Evolutionary conservation across 2,329 filamentous ascomycete species (phyloP).

Genomic region (Blastomyces parvus): DNA sequence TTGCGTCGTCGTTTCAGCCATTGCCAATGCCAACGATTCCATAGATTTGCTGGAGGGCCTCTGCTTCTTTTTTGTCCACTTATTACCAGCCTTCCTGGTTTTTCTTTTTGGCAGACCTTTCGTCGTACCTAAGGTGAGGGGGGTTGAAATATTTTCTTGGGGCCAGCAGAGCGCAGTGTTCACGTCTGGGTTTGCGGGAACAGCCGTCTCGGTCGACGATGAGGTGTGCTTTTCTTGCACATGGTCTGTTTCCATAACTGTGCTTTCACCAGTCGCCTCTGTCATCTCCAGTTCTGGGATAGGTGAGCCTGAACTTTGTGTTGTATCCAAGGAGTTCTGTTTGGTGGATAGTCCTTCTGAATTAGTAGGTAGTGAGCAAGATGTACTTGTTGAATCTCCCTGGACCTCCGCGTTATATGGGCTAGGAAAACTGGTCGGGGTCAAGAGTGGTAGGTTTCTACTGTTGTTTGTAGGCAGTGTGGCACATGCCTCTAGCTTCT

Average conservation of each 20-base stretch:
- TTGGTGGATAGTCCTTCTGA: neutral
- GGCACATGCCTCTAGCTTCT: neutral
- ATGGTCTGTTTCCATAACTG: neutral
- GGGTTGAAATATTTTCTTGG: too few species aligned
- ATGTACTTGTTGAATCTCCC: neutral
- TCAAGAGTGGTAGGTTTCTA: neutral
- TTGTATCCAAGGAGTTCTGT: neutral
- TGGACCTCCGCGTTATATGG: neutral
- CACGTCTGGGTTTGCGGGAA: neutral
- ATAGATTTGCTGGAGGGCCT: neutral
- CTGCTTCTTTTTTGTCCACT: constrained; percentile 1
- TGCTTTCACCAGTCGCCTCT: neutral
- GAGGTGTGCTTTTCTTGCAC: neutral
- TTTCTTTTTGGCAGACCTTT: neutral
- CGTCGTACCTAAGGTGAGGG: neutral
- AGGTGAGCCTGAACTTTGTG: neutral
- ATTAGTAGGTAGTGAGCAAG: neutral
- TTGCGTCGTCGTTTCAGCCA: neutral
- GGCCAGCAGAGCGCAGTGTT: neutral
- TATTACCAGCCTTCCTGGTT: neutral
- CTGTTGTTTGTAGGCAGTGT: neutral
- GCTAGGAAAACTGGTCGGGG: neutral
- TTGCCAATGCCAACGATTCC: neutral
- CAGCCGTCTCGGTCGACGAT: neutral
- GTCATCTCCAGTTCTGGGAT: neutral